These are phyloP conservation scores for Davidsoniella eucalypti DNA, from an alignment of 2,329 filamentous ascomycete genomes.

Conservation along the genomic window DNA sequence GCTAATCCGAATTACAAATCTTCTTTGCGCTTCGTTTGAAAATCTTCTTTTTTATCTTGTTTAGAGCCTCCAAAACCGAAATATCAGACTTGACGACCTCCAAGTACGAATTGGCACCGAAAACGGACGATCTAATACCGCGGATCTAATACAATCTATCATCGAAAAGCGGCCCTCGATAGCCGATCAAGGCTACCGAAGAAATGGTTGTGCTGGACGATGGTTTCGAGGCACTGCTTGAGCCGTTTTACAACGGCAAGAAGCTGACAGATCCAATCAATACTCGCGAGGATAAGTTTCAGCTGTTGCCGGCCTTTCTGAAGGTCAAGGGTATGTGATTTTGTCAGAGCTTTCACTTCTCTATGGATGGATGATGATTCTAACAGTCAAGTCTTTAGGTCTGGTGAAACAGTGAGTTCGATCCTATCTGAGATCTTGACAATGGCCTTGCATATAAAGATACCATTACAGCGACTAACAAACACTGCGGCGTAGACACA, in stretches of 20 bases:
- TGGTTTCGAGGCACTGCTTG: conserved; percentile 48
- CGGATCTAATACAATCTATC: no score
- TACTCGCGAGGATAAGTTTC: conserved; percentile 77
- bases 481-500: conserved; percentile 38
- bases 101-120: no score
- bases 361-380: background rate
- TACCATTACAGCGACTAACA: background rate
- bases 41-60: background rate
- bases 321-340: conserved; percentile 66
- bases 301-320: conserved; percentile 87
- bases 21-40: no score
- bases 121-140: no score
- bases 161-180: no score
- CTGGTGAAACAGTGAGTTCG: conserved; percentile 13
- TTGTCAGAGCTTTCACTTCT: background rate
- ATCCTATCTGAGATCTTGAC: conserved; percentile 12
- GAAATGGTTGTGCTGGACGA: conserved; percentile 40
- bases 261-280: conserved; percentile 49
- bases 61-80: background rate
- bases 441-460: background rate
- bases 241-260: conserved; percentile 53
- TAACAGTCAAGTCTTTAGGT: conserved; percentile 1
- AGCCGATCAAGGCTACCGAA: background rate
- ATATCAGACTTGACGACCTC: background rate
- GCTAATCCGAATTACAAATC: no score